Conservation (phyloP, 495 filamentous ascomycete species). For the Viridothelium virens region DNA sequence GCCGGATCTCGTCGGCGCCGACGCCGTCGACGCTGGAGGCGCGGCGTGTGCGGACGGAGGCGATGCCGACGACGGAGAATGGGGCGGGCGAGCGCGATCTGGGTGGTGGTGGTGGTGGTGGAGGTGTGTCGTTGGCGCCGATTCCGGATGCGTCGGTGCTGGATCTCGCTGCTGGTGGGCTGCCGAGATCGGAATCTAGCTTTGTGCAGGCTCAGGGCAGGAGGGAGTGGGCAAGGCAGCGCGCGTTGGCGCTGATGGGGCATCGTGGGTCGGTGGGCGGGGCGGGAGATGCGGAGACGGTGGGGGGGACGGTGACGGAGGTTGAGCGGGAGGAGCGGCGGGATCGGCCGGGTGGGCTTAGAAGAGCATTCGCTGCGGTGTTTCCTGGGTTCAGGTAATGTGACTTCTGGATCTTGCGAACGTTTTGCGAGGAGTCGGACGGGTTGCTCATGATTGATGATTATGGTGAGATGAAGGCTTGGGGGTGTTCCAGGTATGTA, state of each 20-base stretch:
- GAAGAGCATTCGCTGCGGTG: constrained; percentile 20
- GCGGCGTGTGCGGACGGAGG: neutral
- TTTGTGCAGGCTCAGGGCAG: constrained; percentile 16
- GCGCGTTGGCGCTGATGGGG: constrained; percentile 31
- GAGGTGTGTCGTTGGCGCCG: neutral
- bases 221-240: constrained; percentile 34
- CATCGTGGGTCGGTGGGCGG: constrained; percentile 2
- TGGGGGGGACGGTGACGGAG: neutral
- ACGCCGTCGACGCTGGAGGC: constrained; percentile 9
- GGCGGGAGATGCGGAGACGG: neutral
- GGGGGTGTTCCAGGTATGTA: neutral
- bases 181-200: constrained; percentile 10
- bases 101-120: no score
- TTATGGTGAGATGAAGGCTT: neutral
- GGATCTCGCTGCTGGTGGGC: constrained; percentile 20
- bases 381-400: constrained; percentile 23
- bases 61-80: neutral
- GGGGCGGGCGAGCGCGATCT: no score
- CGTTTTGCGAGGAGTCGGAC: neutral
- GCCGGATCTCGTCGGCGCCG: constrained; percentile 16
- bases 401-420: neutral
- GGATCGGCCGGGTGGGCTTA: constrained; percentile 10
- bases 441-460: neutral
- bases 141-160: constrained; percentile 8
- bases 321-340: constrained; percentile 18